Evolutionary conservation across 2,329 filamentous ascomycete species (phyloP).

Genomic region (Aspergillus sp.): DNA sequence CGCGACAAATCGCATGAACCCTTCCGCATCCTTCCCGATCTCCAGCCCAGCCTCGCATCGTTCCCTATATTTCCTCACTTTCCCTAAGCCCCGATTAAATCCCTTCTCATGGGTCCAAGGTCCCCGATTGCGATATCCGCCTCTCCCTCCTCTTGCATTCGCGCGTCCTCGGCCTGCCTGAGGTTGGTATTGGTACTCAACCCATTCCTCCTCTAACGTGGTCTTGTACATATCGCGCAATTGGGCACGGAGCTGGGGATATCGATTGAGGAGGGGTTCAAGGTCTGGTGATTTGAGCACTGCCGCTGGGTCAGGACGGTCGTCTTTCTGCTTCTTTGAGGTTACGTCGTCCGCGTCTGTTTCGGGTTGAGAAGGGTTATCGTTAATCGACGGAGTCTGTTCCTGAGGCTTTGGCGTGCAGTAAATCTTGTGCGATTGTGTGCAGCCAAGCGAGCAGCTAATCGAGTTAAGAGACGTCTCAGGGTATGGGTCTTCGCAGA

Average conservation of each 20-base stretch:
- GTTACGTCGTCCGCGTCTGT: slow-evolving; percentile 6
- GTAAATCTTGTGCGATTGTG: slow-evolving; percentile 38
- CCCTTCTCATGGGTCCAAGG: slow-evolving; percentile 38
- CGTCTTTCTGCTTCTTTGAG: background rate
- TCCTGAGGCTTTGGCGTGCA: slow-evolving; percentile 29
- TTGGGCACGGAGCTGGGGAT: slow-evolving; percentile 33
- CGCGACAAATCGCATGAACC: slow-evolving; percentile 31
- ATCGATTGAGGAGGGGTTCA: slow-evolving; percentile 30
- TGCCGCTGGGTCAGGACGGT: slow-evolving; percentile 4
- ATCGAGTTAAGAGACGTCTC: background rate
- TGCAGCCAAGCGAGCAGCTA: slow-evolving; percentile 43
- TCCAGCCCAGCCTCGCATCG: slow-evolving; percentile 29
- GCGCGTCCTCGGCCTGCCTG: slow-evolving; percentile 13
- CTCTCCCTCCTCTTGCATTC: slow-evolving; percentile 21
- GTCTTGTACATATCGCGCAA: slow-evolving; percentile 38
- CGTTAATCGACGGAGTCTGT: background rate
- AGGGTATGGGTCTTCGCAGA: background rate
- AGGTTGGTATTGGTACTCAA: slow-evolving; percentile 18
- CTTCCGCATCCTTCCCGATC: slow-evolving; percentile 26
- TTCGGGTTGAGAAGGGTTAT: background rate
- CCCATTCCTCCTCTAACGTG: slow-evolving; percentile 36
- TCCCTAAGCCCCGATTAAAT: slow-evolving; percentile 36
- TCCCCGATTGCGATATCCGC: slow-evolving; percentile 23
- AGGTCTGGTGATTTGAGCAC: slow-evolving; percentile 26
- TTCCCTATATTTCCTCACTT: slow-evolving; percentile 32